Conservation (phyloP, 192 early-diverging fungal genomes). For the Kickxella alabastrina region DNA sequence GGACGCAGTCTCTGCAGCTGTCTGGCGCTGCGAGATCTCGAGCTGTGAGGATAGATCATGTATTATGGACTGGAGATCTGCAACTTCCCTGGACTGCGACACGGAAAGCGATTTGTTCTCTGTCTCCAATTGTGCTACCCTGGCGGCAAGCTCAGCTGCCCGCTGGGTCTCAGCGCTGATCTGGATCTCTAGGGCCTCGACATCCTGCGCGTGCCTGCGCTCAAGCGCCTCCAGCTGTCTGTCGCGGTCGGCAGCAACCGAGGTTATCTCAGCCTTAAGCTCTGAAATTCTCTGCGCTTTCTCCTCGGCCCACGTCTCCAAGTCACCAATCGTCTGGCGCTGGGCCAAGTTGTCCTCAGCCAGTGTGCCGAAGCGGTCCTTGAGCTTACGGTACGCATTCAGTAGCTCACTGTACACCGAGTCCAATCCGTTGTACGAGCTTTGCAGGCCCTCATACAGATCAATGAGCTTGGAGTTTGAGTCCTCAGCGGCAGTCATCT, state of each 20-base stretch:
- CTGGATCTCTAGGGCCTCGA: constrained; percentile 16
- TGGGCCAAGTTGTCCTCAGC: constrained; percentile 19
- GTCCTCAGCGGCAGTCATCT: constrained; percentile 41
- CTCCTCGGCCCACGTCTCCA: constrained; percentile 4
- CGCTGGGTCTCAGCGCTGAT: constrained; percentile 15
- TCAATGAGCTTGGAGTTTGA: constrained; percentile 31
- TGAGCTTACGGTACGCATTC: constrained; percentile 33
- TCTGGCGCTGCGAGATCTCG: constrained; percentile 18
- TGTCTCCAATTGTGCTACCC: constrained; percentile 20
- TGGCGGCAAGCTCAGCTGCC: constrained; percentile 11
- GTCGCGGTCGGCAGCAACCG: not conserved
- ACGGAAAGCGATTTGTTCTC: constrained; percentile 22
- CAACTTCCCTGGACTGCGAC: constrained; percentile 32
- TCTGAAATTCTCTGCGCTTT: constrained; percentile 3
- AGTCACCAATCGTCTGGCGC: constrained; percentile 5
- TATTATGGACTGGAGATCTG: constrained; percentile 21
- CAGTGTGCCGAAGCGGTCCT: constrained; percentile 28
- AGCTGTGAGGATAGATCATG: constrained; percentile 29
- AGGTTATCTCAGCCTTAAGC: constrained; percentile 6
- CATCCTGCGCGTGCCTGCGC: constrained; percentile 7
- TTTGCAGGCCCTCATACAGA: constrained; percentile 33
- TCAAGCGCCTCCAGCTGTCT: constrained; percentile 13
- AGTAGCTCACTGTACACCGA: constrained; percentile 36
- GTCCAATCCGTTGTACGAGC: constrained; percentile 30
- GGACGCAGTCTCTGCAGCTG: constrained; percentile 10